Evolutionary conservation across 441 rosid species (phyloP).

Genomic region (Pelargonium myrrhifolium): DNA sequence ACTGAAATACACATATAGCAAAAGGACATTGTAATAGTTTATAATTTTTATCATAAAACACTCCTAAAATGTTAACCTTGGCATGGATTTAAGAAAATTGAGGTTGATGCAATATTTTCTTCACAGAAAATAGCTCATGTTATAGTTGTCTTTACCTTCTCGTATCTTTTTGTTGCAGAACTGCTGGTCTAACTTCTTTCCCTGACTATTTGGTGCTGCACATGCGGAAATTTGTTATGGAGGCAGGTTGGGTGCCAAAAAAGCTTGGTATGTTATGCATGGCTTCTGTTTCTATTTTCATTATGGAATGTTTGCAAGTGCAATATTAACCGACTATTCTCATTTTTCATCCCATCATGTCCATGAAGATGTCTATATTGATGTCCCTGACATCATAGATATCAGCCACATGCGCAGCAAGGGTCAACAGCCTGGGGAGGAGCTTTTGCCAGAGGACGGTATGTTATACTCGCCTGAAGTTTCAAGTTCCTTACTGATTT

Average conservation of each 20-base stretch:
- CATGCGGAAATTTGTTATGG: conserved; percentile 95
- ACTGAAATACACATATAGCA: background rate
- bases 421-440: conserved; percentile 93
- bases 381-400: conserved; percentile 91
- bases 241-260: conserved; percentile 97
- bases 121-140: background rate
- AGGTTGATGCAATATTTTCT: background rate
- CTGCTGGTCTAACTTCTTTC: conserved; percentile 85
- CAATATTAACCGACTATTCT: conserved; percentile 14
- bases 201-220: conserved; percentile 95
- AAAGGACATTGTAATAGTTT: background rate
- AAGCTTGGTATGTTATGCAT: conserved; percentile 62
- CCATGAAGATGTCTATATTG: conserved; percentile 76
- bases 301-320: conserved; percentile 9
- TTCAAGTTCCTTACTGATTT: conserved; percentile 13
- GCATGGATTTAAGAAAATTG: background rate
- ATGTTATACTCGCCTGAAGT: conserved; percentile 23
- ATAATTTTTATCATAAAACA: background rate
- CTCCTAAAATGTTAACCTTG: background rate
- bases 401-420: conserved; percentile 89
- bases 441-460: conserved; percentile 77
- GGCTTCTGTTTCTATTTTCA: conserved; percentile 8
- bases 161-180: conserved; percentile 39
- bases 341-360: conserved; percentile 16
- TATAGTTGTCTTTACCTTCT: conserved; percentile 4